Conservation (phyloP, 257 asterid genomes). For the Echites panduratus region DNA sequence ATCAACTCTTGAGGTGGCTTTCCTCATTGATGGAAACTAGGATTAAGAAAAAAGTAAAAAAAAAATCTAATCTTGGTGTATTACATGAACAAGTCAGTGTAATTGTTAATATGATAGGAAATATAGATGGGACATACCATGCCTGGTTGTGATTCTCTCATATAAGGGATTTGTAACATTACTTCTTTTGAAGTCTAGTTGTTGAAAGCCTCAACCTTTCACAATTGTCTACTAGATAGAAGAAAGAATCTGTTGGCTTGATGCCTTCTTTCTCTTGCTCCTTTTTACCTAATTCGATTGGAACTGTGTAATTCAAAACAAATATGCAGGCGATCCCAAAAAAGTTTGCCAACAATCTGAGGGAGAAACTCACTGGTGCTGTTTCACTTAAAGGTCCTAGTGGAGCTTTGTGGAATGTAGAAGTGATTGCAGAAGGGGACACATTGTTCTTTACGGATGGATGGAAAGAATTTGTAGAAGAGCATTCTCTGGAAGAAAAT, state of each 20-base stretch:
- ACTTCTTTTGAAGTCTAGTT: no score
- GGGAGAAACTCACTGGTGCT: conserved; percentile 24
- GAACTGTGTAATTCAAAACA: neutral
- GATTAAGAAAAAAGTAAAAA: no score
- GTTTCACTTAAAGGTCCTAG: conserved; percentile 36
- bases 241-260: neutral
- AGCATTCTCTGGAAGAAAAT: conserved; percentile 27
- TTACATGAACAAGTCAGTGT: no score
- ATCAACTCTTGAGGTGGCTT: no score
- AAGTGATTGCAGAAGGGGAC: conserved; percentile 11
- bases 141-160: no score
- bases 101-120: no score
- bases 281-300: neutral
- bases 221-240: no score
- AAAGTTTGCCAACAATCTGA: conserved; percentile 25
- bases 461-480: conserved; percentile 33
- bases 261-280: neutral
- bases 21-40: no score
- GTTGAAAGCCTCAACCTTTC: no score
- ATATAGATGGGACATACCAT: no score
- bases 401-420: conserved; percentile 27
- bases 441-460: conserved; percentile 22
- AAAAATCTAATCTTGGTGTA: no score
- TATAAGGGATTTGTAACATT: no score
- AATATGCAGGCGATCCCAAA: conserved; percentile 30